A percentile compares a stretch with the other conserved stretches of the same genome.
These are phyloP conservation scores for Parastagonospora avenae DNA, from an alignment of 2,329 filamentous ascomycete species.

Conservation along the genomic window DNA sequence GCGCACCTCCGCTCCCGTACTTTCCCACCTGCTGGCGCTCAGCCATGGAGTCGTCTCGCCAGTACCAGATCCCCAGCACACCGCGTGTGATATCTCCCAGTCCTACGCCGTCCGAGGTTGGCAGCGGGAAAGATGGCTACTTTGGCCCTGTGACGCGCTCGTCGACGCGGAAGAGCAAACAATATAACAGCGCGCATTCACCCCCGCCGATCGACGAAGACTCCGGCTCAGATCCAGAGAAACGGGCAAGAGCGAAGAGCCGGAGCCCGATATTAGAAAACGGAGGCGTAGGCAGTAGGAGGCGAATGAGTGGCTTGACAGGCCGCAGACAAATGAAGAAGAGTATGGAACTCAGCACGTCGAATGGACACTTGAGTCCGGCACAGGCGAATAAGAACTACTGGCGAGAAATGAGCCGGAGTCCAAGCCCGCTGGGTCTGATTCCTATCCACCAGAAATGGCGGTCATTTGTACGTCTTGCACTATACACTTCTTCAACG, in stretches of 20 bases:
- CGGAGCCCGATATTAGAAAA: conserved; percentile 65
- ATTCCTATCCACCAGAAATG: conserved; percentile 96
- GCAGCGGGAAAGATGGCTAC: conserved; percentile 63
- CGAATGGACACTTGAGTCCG: conserved; percentile 75
- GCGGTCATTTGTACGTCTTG: conserved; percentile 72
- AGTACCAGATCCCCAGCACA: conserved; percentile 71
- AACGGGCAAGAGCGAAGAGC: conserved; percentile 70
- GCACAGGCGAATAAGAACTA: conserved; percentile 69
- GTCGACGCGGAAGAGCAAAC: conserved; percentile 65
- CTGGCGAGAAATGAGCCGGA: conserved; percentile 88
- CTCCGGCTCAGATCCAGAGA: conserved; percentile 60
- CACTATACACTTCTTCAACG: neutral
- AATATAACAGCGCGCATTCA: conserved; percentile 54
- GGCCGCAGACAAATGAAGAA: conserved; percentile 52
- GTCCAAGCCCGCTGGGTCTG: conserved; percentile 87
- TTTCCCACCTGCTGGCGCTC: conserved; percentile 53
- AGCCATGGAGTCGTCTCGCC: conserved; percentile 54
- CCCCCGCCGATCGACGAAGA: conserved; percentile 68
- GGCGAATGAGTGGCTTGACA: conserved; percentile 60
- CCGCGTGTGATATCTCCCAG: conserved; percentile 91
- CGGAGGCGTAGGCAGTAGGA: conserved; percentile 32
- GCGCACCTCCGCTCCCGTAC: conserved; percentile 63
- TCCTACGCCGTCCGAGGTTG: conserved; percentile 58
- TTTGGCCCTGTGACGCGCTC: conserved; percentile 79
- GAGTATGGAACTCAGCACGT: conserved; percentile 48